Conservation (phyloP, 768 basidiomycete genomes). For the Amanita subjunquillea region DNA sequence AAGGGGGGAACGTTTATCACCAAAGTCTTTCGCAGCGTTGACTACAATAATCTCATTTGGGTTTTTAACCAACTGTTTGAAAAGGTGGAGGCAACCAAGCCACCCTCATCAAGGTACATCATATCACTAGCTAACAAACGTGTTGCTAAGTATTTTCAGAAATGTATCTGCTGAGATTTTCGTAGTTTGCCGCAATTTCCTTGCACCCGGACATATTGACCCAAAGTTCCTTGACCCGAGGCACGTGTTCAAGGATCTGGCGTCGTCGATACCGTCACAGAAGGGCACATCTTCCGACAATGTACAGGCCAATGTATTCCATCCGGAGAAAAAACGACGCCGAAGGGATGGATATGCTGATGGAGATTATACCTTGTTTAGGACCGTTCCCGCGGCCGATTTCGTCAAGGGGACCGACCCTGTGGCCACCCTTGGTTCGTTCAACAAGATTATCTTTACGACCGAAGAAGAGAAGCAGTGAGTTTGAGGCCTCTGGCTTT, state of each 20-base stretch:
- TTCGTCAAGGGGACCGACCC: slow-evolving; percentile 70
- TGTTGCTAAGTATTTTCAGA: slow-evolving; percentile 29
- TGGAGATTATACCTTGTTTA: slow-evolving; percentile 87
- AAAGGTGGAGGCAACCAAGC: slow-evolving; percentile 97
- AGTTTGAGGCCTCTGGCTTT: slow-evolving; percentile 30
- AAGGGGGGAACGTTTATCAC: slow-evolving; percentile 96
- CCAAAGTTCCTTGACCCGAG: slow-evolving; percentile 96
- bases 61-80: slow-evolving; percentile 95
- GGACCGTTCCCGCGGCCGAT: slow-evolving; percentile 52
- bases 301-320: slow-evolving; percentile 84
- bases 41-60: slow-evolving; percentile 99
- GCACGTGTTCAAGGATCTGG: slow-evolving; percentile 93
- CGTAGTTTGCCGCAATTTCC: slow-evolving; percentile 92
- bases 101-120: slow-evolving; percentile 85
- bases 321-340: slow-evolving; percentile 92
- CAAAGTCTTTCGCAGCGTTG: slow-evolving; percentile 96
- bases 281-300: slow-evolving; percentile 54
- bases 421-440: slow-evolving; percentile 64
- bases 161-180: slow-evolving; percentile 99
- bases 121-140: neutral
- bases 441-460: slow-evolving; percentile 68
- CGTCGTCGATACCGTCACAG: slow-evolving; percentile 36
- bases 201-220: slow-evolving; percentile 92
- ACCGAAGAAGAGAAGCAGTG: slow-evolving; percentile 82
- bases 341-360: slow-evolving; percentile 93